Base-by-base conservation (phyloP, 2,329 filamentous ascomycete species). In the Penicillium freii region DNA sequence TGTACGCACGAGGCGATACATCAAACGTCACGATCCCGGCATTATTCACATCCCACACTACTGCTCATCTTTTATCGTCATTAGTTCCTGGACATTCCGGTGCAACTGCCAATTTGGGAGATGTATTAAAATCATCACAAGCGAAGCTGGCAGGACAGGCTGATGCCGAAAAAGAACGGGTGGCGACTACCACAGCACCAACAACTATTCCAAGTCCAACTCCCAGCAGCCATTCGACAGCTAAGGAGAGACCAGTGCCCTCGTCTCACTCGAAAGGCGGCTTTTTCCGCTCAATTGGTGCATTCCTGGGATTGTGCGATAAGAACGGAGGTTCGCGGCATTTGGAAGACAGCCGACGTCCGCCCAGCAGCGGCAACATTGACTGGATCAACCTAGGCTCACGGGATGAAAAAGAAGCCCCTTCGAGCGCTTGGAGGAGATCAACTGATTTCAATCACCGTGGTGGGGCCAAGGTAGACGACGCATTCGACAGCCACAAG, bases 1-100 rank as follows among this genome's bases (percentile, higher is more conserved):
- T 99, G 94, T 97, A 96, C 73, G 94, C 94, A n/a, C 87, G 90
- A 68, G 94, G 93, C 38, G 92, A 97, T 71, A 96, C 93, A 4
- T 95, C 92, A 34, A 96, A 97, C 69, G 85, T 97, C 63, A 91
- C 91, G 0, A 97, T 99, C 53, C 92, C 94, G 1, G 91, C 94
- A 0, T 82, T 97, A 10, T 99, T 99, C 75, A 97, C 94, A 0
- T 95, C 93, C 0, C 87, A 94, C 66, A 97, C 92, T 0, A 97
- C 93, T 0, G 94, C 94, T 1, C 93, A 97, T 72, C 81, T 99
- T 15, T 82, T 99, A 17, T 96, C 92, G 1, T 92, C 92, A 8
- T 81, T 97, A 59, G 87, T 94, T 57, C 90, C 92, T 51, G 83
- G 85, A 1, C 86, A 87, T 46, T 84, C 81, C 63, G 84, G 84